Evolutionary conservation across 2,329 filamentous ascomycete genomes (phyloP).

Genomic region (Cladosporium sphaerospermum): DNA sequence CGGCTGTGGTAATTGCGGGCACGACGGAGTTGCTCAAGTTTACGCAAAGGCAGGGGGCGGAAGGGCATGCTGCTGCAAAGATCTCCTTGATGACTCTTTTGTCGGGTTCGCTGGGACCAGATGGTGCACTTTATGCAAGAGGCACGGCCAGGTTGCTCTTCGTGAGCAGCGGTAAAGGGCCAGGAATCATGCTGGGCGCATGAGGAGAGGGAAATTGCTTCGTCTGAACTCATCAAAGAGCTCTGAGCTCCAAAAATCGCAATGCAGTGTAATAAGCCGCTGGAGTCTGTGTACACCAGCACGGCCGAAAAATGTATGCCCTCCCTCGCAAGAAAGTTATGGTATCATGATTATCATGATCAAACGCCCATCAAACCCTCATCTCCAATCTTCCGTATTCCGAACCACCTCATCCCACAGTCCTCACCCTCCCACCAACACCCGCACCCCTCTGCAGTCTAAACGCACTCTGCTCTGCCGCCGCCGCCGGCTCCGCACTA

Average conservation of each 20-base stretch:
- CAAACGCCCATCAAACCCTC: neutral
- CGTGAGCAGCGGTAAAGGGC: no score
- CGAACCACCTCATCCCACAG: conserved; percentile 4
- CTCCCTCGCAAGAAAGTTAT: neutral
- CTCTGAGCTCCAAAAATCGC: neutral
- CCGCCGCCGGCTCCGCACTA: conserved; percentile 38
- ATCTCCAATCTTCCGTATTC: neutral
- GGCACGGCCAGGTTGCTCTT: no score
- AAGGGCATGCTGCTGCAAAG: no score
- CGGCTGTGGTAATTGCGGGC: no score
- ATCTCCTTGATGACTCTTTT: no score
- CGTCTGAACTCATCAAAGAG: neutral
- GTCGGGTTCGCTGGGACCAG: no score
- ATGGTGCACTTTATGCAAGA: no score
- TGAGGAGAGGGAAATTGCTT: no score
- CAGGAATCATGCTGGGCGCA: no score
- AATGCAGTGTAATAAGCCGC: neutral
- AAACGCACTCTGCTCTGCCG: conserved; percentile 41
- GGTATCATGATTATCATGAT: conserved; percentile 7
- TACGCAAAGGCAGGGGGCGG: no score
- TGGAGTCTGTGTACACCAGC: conserved; percentile 2
- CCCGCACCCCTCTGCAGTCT: conserved; percentile 4
- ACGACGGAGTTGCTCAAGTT: no score
- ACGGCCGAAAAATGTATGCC: neutral
- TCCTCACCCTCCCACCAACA: conserved; percentile 1